These are phyloP conservation scores for Penicillium cosmopolitanum DNA, from an alignment of 495 filamentous ascomycete genomes.

Conservation along the genomic window DNA sequence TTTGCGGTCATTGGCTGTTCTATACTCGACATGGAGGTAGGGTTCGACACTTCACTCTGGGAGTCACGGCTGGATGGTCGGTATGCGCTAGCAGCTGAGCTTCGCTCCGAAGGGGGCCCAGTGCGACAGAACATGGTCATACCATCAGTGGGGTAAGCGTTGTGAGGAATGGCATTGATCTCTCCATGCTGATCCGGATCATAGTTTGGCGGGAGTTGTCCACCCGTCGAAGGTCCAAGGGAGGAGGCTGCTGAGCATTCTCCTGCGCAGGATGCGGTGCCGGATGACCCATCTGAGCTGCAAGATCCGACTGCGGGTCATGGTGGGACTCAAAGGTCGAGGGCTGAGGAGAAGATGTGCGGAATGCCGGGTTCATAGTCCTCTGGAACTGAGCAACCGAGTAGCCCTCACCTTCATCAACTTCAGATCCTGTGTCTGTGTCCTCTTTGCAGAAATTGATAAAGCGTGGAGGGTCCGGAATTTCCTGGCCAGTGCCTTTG, in stretches of 20 bases:
- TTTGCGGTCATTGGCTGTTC: conserved; percentile 40
- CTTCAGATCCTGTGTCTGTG: conserved; percentile 77
- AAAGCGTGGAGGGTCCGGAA: conserved; percentile 95
- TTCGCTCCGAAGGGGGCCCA: conserved; percentile 81
- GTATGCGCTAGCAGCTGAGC: conserved; percentile 71
- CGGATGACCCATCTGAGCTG: conserved; percentile 62
- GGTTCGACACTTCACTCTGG: conserved; percentile 87
- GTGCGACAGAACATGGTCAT: conserved; percentile 99
- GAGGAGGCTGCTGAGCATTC: conserved; percentile 46
- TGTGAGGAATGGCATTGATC: conserved; percentile 77
- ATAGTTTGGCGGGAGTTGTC: conserved; percentile 52
- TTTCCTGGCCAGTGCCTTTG: conserved; percentile 90
- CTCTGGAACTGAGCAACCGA: conserved; percentile 95
- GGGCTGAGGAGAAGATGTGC: conserved; percentile 86
- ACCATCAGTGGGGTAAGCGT: conserved; percentile 92
- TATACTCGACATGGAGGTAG: conserved; percentile 87
- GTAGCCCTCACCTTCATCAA: conserved; percentile 83
- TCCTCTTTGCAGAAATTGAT: conserved; percentile 98
- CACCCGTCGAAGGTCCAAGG: conserved; percentile 54
- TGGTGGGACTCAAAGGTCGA: conserved; percentile 90
- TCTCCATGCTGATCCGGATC: conserved; percentile 64
- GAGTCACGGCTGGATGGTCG: conserved; percentile 88
- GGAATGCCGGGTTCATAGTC: conserved; percentile 91
- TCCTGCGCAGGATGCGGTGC: conserved; percentile 33
- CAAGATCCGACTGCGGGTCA: conserved; percentile 73